phyloP scores from a whole-genome alignment of 352 stramenopile species.

The Phytophthora nicotianae region DNA sequence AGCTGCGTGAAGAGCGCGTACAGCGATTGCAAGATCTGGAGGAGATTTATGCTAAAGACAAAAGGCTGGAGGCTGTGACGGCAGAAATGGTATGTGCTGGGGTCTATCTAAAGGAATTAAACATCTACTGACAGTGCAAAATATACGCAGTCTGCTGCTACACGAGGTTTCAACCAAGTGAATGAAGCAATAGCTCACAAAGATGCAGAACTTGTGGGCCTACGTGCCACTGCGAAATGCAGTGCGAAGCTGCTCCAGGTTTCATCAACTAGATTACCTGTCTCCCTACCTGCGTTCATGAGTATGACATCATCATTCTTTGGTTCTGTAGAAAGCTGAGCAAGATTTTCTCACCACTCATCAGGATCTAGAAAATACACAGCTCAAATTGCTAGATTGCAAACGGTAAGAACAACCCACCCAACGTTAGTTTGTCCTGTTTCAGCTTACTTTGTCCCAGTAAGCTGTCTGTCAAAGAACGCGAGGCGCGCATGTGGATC shows the following conservation, averaged over 20 bases:
- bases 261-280: neutral
- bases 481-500: conserved; percentile 73
- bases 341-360: conserved; percentile 75
- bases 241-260: conserved; percentile 80
- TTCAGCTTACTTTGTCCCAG: conserved; percentile 15
- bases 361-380: conserved; percentile 65
- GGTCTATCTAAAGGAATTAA: neutral
- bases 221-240: conserved; percentile 66
- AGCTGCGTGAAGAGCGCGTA: conserved; percentile 77
- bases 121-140: neutral
- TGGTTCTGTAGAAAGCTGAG: conserved; percentile 56
- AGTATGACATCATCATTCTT: neutral
- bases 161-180: conserved; percentile 44
- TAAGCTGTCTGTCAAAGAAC: conserved; percentile 52
- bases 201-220: conserved; percentile 64
- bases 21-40: conserved; percentile 79
- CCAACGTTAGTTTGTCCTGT: conserved; percentile 1
- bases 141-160: conserved; percentile 42
- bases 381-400: conserved; percentile 70
- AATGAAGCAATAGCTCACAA: conserved; percentile 75
- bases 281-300: neutral
- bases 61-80: conserved; percentile 62
- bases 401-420: conserved; percentile 45
- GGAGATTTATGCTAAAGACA: conserved; percentile 84
- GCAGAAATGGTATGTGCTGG: conserved; percentile 54